phyloP scores from a whole-genome alignment of 192 early-diverging fungal species.

The Irineochytrium annulatum region DNA sequence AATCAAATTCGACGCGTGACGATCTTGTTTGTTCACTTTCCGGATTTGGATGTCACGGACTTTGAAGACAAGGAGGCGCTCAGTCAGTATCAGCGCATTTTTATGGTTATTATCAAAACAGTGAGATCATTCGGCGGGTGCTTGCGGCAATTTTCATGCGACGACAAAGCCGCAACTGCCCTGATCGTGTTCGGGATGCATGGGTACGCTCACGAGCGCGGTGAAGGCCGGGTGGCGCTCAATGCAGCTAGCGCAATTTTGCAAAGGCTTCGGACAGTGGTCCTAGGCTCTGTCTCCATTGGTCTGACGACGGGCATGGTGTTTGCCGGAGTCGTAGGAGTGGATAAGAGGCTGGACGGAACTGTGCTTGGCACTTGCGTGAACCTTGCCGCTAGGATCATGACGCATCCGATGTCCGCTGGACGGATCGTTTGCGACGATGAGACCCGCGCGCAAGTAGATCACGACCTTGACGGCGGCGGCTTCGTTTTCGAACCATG shows the following conservation, averaged over 20 bases:
- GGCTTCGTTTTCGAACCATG: too few species aligned
- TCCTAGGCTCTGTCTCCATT: too few species aligned
- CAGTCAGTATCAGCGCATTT: slow-evolving; percentile 6
- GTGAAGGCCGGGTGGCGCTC: too few species aligned
- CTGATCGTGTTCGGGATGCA: slow-evolving; percentile 37
- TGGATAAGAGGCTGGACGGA: slow-evolving; percentile 16
- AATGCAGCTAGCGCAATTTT: too few species aligned
- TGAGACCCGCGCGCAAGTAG: slow-evolving; percentile 12
- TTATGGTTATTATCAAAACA: slow-evolving; percentile 4
- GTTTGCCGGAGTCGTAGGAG: slow-evolving; percentile 34
- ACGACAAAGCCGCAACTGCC: slow-evolving; percentile 33
- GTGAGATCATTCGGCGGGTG: slow-evolving; percentile 15
- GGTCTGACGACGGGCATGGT: slow-evolving; percentile 20
- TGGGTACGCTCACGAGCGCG: slow-evolving; percentile 32
- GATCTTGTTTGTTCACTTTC: too few species aligned
- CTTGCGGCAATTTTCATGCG: slow-evolving; percentile 30
- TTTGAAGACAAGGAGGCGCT: too few species aligned
- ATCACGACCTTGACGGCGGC: too few species aligned
- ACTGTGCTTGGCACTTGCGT: slow-evolving; percentile 33
- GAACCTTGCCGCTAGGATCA: slow-evolving; percentile 33
- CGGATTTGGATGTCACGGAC: too few species aligned
- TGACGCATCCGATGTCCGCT: slow-evolving; percentile 20
- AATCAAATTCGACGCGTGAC: too few species aligned
- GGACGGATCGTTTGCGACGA: slow-evolving; percentile 21
- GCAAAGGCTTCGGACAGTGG: too few species aligned